These are phyloP conservation scores for Rhizopogon rudus DNA, from an alignment of 768 basidiomycete species.

Conservation along the genomic window DNA sequence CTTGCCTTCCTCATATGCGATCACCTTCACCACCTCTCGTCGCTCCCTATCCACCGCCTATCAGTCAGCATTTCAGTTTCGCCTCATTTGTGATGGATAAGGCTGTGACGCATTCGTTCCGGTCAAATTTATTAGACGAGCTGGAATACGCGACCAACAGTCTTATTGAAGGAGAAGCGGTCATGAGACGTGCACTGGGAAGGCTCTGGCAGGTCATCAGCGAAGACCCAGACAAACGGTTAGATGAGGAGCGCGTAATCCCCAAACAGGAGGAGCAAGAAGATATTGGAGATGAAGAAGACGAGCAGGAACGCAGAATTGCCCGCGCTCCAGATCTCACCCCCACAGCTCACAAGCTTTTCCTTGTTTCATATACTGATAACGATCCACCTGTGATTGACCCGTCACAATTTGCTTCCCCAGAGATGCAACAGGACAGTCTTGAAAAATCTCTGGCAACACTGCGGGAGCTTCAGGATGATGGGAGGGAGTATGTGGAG, in stretches of 20 bases:
- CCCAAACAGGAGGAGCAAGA: constrained; percentile 70
- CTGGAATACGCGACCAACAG: constrained; percentile 79
- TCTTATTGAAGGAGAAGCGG: constrained; percentile 79
- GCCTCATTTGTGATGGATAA: constrained; percentile 85
- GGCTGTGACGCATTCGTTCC: constrained; percentile 78
- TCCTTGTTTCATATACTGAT: constrained; percentile 49
- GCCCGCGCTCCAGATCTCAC: constrained; percentile 64
- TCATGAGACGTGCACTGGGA: constrained; percentile 69
- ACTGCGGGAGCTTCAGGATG: constrained; percentile 78
- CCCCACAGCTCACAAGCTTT: constrained; percentile 61
- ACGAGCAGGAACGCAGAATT: constrained; percentile 37
- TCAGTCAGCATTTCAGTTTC: constrained; percentile 65
- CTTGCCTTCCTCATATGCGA: constrained; percentile 68
- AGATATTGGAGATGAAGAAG: constrained; percentile 37
- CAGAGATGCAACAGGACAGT: constrained; percentile 62
- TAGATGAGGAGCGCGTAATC: constrained; percentile 37
- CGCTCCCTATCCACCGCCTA: constrained; percentile 71
- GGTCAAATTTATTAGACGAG: constrained; percentile 71
- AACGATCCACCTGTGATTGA: constrained; percentile 45
- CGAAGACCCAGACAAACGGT: constrained; percentile 51
- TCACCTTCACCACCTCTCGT: constrained; percentile 75
- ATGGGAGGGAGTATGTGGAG: constrained; percentile 83
- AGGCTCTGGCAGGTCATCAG: constrained; percentile 78
- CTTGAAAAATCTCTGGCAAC: constrained; percentile 72
- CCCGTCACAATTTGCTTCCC: constrained; percentile 57